phyloP scores from a whole-genome alignment of 345 rosid genomes.

The Dipteronia dyeriana region DNA sequence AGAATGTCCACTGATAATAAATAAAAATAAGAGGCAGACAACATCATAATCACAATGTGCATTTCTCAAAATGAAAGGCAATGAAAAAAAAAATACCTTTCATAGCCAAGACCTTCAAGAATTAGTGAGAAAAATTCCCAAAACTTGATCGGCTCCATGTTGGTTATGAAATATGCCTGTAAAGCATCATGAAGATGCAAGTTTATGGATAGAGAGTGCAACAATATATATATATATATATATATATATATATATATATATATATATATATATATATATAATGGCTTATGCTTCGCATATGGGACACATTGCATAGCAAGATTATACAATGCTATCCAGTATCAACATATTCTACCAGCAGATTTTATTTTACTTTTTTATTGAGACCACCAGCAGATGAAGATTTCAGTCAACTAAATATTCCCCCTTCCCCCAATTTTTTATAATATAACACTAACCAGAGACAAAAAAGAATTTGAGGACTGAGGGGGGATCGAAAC shows the following conservation, averaged over 20 bases:
- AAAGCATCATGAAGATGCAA: conserved; percentile 16
- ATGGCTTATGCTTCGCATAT: background rate
- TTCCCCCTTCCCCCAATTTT: too few species aligned
- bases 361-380: background rate
- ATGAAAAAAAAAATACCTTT: conserved; percentile 52
- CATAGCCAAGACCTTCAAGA: conserved; percentile 89
- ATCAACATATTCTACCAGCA: background rate
- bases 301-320: background rate
- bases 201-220: background rate
- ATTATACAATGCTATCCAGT: background rate
- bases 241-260: too few species aligned
- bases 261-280: too few species aligned
- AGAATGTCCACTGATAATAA: background rate
- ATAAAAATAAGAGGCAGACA: background rate
- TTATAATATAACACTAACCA: background rate
- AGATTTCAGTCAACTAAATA: background rate
- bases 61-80: background rate
- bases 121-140: conserved; percentile 85
- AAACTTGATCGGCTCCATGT: conserved; percentile 86
- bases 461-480: conserved; percentile 7
- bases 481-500: conserved; percentile 23
- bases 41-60: background rate
- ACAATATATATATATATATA: too few species aligned
- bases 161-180: conserved; percentile 94
- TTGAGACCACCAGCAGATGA: background rate